phyloP scores from a whole-genome alignment of 2,329 filamentous ascomycete species.

The Verticillium isaacii region DNA sequence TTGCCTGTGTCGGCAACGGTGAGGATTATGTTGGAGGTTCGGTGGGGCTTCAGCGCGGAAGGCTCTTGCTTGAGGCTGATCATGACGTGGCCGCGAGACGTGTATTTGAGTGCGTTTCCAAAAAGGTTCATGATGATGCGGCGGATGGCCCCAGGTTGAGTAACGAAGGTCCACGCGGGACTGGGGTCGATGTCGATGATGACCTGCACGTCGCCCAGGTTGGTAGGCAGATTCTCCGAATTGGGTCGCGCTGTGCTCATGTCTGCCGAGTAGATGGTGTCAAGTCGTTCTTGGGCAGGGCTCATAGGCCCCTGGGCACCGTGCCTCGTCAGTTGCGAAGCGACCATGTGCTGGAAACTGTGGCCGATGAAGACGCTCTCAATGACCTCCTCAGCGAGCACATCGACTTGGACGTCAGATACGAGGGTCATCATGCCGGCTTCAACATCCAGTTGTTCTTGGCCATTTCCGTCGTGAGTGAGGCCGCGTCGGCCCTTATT shows the following conservation, averaged over 20 bases:
- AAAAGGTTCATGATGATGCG: slow-evolving; percentile 52
- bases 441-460: slow-evolving; percentile 6
- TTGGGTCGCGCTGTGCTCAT: slow-evolving; percentile 2
- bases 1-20: slow-evolving; percentile 57
- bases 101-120: slow-evolving; percentile 51
- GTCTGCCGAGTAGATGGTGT: slow-evolving; percentile 11
- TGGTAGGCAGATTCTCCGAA: slow-evolving; percentile 13
- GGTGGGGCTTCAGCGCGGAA: slow-evolving; percentile 12
- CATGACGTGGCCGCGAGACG: slow-evolving; percentile 36
- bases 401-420: slow-evolving; percentile 25
- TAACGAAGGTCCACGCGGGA: slow-evolving; percentile 45
- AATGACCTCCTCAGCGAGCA: slow-evolving; percentile 31
- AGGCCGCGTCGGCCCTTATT: slow-evolving; percentile 9
- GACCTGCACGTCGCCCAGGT: slow-evolving; percentile 23
- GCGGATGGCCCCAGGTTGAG: slow-evolving; percentile 44
- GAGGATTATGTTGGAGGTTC: slow-evolving; percentile 21
- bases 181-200: slow-evolving; percentile 44
- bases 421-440: slow-evolving; percentile 21
- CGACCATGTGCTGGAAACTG: slow-evolving; percentile 25
- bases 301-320: slow-evolving; percentile 16
- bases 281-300: slow-evolving; percentile 10
- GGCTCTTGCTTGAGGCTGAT: slow-evolving; percentile 23
- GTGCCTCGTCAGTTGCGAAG: slow-evolving; percentile 24
- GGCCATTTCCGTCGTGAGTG: slow-evolving; percentile 5
- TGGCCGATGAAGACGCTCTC: slow-evolving; percentile 33